Base-by-base conservation (phyloP, 2,329 filamentous ascomycete species). In the Aspergillus aculeatinus region DNA sequence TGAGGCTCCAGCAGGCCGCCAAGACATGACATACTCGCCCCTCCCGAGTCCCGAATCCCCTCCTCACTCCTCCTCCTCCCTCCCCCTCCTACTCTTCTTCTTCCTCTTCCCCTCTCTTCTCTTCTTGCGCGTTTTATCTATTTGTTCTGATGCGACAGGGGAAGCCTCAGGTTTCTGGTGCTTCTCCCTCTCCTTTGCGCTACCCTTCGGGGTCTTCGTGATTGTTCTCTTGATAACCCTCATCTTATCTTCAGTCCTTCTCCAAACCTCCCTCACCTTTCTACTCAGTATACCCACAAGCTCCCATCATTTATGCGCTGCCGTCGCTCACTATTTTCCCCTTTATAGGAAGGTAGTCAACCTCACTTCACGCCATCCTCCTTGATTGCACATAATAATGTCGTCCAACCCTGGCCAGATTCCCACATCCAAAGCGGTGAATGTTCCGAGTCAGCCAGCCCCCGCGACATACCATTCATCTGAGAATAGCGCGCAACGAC, bases 401-500 rank as follows among this genome's bases (percentile, higher is more conserved):
- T 79, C 77, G 68, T 76, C 74, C 59, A 75, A 72, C 68, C 57
- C 71, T 65, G 74, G 73, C 63, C 75, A 74, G 59, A 67, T 65
- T 35, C 64, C 71, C 56, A 68, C 74, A 60, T 73, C 77, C 42
- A 80, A 80, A 72, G 70, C 74, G 62, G 68, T 71, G 60, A 78
- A 72, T 62, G 70, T 69, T 53, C 65, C 71, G 16, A 76, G 68
- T 64, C 70, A 75, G 60, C 67, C 74, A 44, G 62, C 66, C 33
- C 67, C 74, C 58, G 61, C 73, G 48, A 65, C 75, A 55, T 74
- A 73, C 48, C 70, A 78, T 57, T 66, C 70, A 5, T 52, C 68
- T 57, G 78, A 80, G 35, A 70, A 65, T 44, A 66, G 74, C 55
- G 69, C 65, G 51, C 77, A 80, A 63, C 72, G 79, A 64, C 76